phyloP scores from a whole-genome alignment of 192 early-diverging fungal species.

The Chytriomyces confervae region DNA sequence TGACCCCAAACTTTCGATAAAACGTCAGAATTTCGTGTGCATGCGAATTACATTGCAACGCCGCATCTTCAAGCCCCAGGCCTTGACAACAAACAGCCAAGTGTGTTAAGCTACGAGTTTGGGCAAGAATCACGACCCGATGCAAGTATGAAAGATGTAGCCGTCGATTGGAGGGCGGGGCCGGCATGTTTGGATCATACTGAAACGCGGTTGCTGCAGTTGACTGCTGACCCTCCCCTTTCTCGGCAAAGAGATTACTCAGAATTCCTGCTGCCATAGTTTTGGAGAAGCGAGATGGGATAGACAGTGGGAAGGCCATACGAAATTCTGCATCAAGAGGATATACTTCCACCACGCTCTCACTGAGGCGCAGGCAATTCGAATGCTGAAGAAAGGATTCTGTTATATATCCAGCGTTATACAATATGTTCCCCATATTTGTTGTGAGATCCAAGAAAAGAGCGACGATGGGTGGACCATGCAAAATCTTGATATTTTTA shows the following conservation, averaged over 20 bases:
- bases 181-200: constrained; percentile 5
- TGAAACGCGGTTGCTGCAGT: not conserved
- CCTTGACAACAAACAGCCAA: constrained; percentile 53
- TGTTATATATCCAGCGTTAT: constrained; percentile 47
- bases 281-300: constrained; percentile 26
- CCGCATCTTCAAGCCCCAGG: constrained; percentile 50
- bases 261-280: constrained; percentile 8
- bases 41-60: constrained; percentile 41
- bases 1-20: constrained; percentile 3
- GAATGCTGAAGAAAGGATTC: constrained; percentile 54
- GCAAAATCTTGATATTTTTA: constrained; percentile 12
- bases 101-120: constrained; percentile 55
- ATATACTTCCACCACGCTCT: constrained; percentile 58
- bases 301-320: constrained; percentile 33
- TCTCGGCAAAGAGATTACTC: not conserved
- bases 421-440: constrained; percentile 56
- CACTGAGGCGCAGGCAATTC: constrained; percentile 50
- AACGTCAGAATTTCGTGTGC: constrained; percentile 24
- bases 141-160: constrained; percentile 59
- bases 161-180: constrained; percentile 1
- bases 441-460: constrained; percentile 57
- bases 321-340: constrained; percentile 41
- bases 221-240: not conserved
- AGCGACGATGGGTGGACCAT: constrained; percentile 60
- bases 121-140: constrained; percentile 53